Base-by-base conservation (phyloP, 768 basidiomycete species). In the Galerina sulciceps region DNA sequence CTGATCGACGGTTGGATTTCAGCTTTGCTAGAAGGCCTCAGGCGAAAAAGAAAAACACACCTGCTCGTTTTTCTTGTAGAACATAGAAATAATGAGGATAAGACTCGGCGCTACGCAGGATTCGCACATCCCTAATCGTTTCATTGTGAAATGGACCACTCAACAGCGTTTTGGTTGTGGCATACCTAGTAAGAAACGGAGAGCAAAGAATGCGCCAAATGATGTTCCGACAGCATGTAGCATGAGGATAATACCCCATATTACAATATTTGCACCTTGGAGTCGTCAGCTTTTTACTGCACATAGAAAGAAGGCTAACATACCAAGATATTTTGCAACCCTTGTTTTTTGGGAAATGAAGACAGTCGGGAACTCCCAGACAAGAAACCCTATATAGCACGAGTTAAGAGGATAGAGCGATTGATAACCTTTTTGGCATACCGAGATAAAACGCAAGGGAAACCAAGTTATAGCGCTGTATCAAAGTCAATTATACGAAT, bases 51-150 rank as follows among this genome's bases (percentile, higher is more conserved):
- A 31, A 31, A 31, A 31, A 35, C 37, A 14, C 34, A 78, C 82
- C 75, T 88, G 86, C 63, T 88, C 87, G 50, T 85, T 75, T 71
- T 87, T 88, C 75, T 83, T 85, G 72, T 87, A 88, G 66, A 87
- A 88, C 82, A 87, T 85, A 10, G 84, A 81, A 41, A 87, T 79
- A 38, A 88, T 79, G 51, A 87, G 71, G 69, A 89, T 84, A 35
- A 88, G 73, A 62, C 79, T 84, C 0, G 87, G 87, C 4, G 85
- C 80, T 13, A 88, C 87, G 64, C 86, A 87, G 60, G 79, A 80
- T 68, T 89, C 87, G 65, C 83, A 83, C 87, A 88, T 86, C 38
- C 86, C 86, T 87, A 35, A 9, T 36, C 44, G 13, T 23, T 13
- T 1, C 18, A 14, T 42, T 14, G 23, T 34, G 3, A 41, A 41